Percentiles rank a stretch among this genome's conserved stretches.
Evolutionary conservation across 352 stramenopile genomes (phyloP).

Genomic region (Globisporangium uncinulatum): DNA sequence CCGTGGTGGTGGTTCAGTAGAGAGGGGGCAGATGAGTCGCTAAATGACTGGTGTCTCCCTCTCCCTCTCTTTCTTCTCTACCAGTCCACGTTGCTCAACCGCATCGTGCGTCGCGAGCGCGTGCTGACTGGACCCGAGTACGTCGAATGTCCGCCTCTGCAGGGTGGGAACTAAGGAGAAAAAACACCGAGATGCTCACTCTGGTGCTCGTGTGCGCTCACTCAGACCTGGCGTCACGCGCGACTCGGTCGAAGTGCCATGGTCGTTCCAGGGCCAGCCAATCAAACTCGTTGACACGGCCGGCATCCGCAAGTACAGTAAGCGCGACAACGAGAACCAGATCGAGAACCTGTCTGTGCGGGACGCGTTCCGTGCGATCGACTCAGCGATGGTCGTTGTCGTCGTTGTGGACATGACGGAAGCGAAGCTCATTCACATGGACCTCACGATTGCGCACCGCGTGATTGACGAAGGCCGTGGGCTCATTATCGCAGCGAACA

Average conservation of each 20-base stretch:
- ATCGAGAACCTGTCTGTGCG: constrained; percentile 84
- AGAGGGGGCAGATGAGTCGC: no score
- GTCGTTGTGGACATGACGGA: constrained; percentile 83
- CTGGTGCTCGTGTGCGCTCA: neutral
- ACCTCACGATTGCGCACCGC: constrained; percentile 76
- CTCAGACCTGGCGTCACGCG: constrained; percentile 71
- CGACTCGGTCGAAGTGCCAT: constrained; percentile 77
- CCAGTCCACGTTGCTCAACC: constrained; percentile 74
- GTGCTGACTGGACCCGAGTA: constrained; percentile 81
- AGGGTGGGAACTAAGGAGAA: no score
- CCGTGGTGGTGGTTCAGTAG: neutral
- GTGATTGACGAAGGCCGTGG: constrained; percentile 76
- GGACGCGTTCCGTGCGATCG: constrained; percentile 74
- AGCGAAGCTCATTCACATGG: constrained; percentile 81
- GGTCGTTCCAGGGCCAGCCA: constrained; percentile 60
- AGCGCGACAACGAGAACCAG: constrained; percentile 76
- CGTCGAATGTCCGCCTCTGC: constrained; percentile 8
- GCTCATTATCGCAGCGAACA: constrained; percentile 75
- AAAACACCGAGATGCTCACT: no score
- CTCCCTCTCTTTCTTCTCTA: neutral
- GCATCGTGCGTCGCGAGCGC: constrained; percentile 73
- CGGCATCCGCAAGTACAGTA: constrained; percentile 79
- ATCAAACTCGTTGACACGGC: constrained; percentile 83
- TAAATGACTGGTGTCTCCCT: no score
- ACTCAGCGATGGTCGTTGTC: constrained; percentile 73